phyloP scores from a whole-genome alignment of 345 rosid species.

The Citrus inodora region DNA sequence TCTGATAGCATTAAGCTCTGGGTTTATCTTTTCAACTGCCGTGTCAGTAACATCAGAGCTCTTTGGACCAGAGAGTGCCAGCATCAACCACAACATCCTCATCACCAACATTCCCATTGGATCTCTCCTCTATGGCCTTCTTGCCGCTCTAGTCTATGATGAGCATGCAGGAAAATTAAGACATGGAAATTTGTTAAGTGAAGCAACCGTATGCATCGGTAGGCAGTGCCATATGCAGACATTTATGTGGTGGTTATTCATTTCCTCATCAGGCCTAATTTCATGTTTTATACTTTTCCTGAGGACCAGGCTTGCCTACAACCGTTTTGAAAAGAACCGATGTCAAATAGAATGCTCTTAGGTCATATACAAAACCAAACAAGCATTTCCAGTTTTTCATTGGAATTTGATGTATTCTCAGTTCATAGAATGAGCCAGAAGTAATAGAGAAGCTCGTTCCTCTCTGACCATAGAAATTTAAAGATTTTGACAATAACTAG shows the following conservation, averaged over 20 bases:
- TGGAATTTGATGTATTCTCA: background rate
- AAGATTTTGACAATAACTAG: background rate
- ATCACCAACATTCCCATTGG: slow-evolving; percentile 91
- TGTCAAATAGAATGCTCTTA: slow-evolving; percentile 23
- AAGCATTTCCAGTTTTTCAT: background rate
- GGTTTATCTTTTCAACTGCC: slow-evolving; percentile 72
- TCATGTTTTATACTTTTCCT: slow-evolving; percentile 44
- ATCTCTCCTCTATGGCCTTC: slow-evolving; percentile 65
- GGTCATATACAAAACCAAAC: background rate
- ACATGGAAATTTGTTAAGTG: slow-evolving; percentile 18
- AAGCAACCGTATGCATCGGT: slow-evolving; percentile 50
- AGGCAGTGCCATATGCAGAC: slow-evolving; percentile 52
- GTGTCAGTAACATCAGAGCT: slow-evolving; percentile 85
- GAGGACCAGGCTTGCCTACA: slow-evolving; percentile 52
- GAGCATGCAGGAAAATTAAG: slow-evolving; percentile 34
- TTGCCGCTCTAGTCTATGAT: slow-evolving; percentile 75
- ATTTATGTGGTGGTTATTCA: slow-evolving; percentile 52
- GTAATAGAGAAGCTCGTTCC: background rate
- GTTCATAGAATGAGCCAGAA: background rate
- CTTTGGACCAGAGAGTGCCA: slow-evolving; percentile 68
- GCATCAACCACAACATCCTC: slow-evolving; percentile 90
- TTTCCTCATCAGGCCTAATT: slow-evolving; percentile 40
- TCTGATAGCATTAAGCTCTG: slow-evolving; percentile 72
- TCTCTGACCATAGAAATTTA: background rate
- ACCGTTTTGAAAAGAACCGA: slow-evolving; percentile 35